Evolutionary conservation across 2,329 filamentous ascomycete species (phyloP), one percentile per base, ranked within the genome.

Genomic region (Aspergillus calidoustus): DNA sequence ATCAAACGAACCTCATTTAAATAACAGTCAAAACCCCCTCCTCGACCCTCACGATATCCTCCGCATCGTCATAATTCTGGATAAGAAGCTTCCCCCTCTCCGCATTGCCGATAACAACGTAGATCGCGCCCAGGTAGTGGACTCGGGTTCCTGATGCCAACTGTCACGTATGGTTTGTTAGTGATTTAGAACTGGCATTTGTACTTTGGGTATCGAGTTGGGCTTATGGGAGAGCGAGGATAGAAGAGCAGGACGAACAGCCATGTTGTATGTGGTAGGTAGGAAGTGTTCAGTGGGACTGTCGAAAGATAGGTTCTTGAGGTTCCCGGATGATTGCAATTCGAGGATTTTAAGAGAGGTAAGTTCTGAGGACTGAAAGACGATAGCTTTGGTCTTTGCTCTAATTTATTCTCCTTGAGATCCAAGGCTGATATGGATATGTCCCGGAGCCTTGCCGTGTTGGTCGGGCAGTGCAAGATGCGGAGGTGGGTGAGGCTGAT

Each of bases 31-130:
- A 50, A 22, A 5, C 34, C 31, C 7, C 31, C 46, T 48, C 30
- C 19, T 50, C 46, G 22, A 57, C 46, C 30, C 46, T 38, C 9
- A 43, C 6, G n/a, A 57, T 50, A 22, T 57, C 54, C 30, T 57
- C 54, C 13, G 54, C 54, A 9, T 56, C 8, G 22, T 31, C 19
- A 17, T 57, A 23, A 7, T 57, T 57, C 54, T 57, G 54, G 34
- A 57, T 57, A 22, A 57, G 31, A 22, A 57, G 22, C 30, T 47
- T 46, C 15, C 54, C 54, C 23, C 46, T 19, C 30, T 57, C 54
- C 13, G 54, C 46, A 1, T 31, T 34, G 19, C 54, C 54, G 46
- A 57, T 57, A 47, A 57, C 54, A 4, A 57, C 43, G 46, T 57
- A 57, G 46, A n/a, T 43, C 3, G 22, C 31, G 30, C 6, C n/a